Evolutionary conservation across 805 yeast genomes (phyloP).

Genomic region (Babjeviella inositovora): DNA sequence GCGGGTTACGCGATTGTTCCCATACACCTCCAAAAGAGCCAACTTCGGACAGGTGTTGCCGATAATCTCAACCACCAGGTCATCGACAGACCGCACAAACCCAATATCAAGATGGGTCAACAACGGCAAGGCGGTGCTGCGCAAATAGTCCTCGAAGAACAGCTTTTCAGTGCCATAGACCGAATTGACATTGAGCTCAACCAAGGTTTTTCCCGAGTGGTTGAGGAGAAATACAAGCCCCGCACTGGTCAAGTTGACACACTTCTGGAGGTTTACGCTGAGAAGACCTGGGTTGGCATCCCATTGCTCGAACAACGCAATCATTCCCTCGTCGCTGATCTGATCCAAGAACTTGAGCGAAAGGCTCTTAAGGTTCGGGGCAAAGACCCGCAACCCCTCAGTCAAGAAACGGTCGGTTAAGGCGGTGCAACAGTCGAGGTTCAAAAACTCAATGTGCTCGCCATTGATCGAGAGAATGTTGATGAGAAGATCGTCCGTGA

Average conservation of each 20-base stretch:
- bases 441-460: conserved; percentile 34
- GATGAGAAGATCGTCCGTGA: conserved; percentile 52
- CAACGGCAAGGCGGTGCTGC: conserved; percentile 31
- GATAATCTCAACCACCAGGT: conserved; percentile 41
- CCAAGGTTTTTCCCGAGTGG: conserved; percentile 52
- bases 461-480: conserved; percentile 50
- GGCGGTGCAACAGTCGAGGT: conserved; percentile 57
- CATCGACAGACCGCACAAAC: conserved; percentile 65
- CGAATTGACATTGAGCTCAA: conserved; percentile 62
- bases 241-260: conserved; percentile 46
- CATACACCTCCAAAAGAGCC: conserved; percentile 63
- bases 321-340: conserved; percentile 54
- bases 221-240: conserved; percentile 41
- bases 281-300: conserved; percentile 37
- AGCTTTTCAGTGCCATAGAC: conserved; percentile 32
- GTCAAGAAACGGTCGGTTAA: conserved; percentile 48
- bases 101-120: conserved; percentile 62
- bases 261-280: conserved; percentile 45
- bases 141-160: conserved; percentile 29
- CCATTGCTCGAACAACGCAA: conserved; percentile 42
- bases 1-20: conserved; percentile 52
- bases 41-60: conserved; percentile 46
- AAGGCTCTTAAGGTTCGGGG: conserved; percentile 36
- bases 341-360: conserved; percentile 46
- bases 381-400: conserved; percentile 44